Percentiles rank a stretch among this genome's conserved stretches.
phyloP scores from a whole-genome alignment of 2,329 filamentous ascomycete genomes.

The Pseudopyrenochaeta lycopersici region DNA sequence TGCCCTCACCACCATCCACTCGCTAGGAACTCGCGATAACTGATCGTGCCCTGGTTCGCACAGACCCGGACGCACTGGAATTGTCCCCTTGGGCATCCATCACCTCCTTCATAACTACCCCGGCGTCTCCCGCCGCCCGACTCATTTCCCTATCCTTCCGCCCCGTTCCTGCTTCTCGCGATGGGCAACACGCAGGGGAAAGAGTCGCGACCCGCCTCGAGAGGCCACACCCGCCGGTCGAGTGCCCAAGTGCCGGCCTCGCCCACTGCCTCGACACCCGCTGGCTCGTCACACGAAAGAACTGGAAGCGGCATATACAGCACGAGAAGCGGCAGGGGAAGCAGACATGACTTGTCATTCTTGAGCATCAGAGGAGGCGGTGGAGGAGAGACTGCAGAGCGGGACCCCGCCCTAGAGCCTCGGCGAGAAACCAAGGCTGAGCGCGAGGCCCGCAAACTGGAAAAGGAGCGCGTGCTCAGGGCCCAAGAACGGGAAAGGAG shows the following conservation, averaged over 20 bases:
- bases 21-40: slow-evolving; percentile 16
- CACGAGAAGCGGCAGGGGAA: slow-evolving; percentile 60
- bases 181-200: slow-evolving; percentile 61
- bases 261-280: slow-evolving; percentile 37
- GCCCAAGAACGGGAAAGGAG: slow-evolving; percentile 89
- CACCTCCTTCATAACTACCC: slow-evolving; percentile 21
- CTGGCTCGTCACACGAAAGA: slow-evolving; percentile 36
- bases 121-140: slow-evolving; percentile 26
- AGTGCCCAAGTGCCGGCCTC: slow-evolving; percentile 44
- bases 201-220: slow-evolving; percentile 52
- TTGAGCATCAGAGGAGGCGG: slow-evolving; percentile 61
- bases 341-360: slow-evolving; percentile 67
- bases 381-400: slow-evolving; percentile 51
- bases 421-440: slow-evolving; percentile 91
- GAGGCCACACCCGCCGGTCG: slow-evolving; percentile 44
- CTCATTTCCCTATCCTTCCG: slow-evolving; percentile 10
- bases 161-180: slow-evolving; percentile 15
- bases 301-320: slow-evolving; percentile 52
- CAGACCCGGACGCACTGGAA: slow-evolving; percentile 13
- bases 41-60: slow-evolving; percentile 23
- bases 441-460: slow-evolving; percentile 83
- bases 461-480: slow-evolving; percentile 79
- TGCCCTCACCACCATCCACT: slow-evolving; percentile 21
- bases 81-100: slow-evolving; percentile 25
- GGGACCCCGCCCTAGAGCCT: slow-evolving; percentile 62